Base-by-base conservation (phyloP, 257 asterid genomes). In the Solanum lignicaule region DNA sequence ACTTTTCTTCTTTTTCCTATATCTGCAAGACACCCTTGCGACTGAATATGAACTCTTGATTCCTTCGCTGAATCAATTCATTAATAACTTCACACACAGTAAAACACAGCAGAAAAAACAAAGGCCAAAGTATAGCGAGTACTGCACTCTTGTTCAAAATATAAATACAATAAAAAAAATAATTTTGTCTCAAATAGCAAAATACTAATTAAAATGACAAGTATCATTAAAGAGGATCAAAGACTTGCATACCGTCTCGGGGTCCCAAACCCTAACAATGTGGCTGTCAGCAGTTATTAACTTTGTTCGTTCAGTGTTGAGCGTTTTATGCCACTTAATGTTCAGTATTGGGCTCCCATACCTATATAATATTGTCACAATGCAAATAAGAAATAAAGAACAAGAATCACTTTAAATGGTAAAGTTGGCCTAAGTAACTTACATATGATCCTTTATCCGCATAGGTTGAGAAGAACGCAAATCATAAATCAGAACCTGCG, bases 211-310 rank as follows among this genome's bases (percentile, higher is more conserved):
- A 5, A 81, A 81, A 29, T 31, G 69, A 29, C 27, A 81, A 48
- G 58, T 81, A 29, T 48, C 25, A 46, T 39, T 46, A 81, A 35
- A 36, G 52, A 41, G 81, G 84, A 58, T 68, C 48, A 83, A 79
- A 87, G 87, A 74, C 68, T 68, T 89, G 87, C 95, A 89, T 92
- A 96, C 98, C 60, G 98, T 97, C 55, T 92, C 93, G 86, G 97
- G 95, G 93, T 97, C 98, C 99, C 98, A 97, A 84, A 97, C 90
- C 93, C 98, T 92, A 91, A 95, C 98, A 58, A 93, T 92, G 92
- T 95, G 99, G 78, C 93, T 89, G 91, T 97, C 99, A 4, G 98
- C 87, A 86, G 98, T 93, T 75, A 97, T 94, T 91, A 97, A 84
- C 90, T 97, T 93, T 39, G 96, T 87, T 16, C 89, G 91, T 83